Base-by-base conservation (phyloP, 352 stramenopile genomes). In the Lagenidium giganteum region DNA sequence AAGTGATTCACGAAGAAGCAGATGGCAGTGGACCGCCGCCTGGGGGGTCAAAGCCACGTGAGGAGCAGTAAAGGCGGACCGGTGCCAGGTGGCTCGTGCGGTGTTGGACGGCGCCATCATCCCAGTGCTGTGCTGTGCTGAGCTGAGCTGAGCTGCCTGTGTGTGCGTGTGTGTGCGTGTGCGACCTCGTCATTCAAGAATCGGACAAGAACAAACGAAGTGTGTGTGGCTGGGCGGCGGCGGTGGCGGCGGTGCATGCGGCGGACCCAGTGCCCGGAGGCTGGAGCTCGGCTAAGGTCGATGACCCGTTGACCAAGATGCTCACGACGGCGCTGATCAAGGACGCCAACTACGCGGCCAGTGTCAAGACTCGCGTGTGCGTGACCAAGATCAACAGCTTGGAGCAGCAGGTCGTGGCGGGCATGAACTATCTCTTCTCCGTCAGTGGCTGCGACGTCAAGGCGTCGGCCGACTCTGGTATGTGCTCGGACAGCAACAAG, bases 361-460 rank as follows among this genome's bases (percentile, higher is more conserved):
- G 41, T 1, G 40, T 57, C 14, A 37, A 25, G 18, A 41, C 47
- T 18, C 67, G 61, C 35, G 47, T 69, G 40, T 72, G 63, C 44
- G 57, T 67, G 23, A 28, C 37, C 16, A 45, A 64, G 34, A 46
- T 76, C 34, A 7, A 51, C 27, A 55, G 51, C 17, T 30, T 68
- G 18, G 33, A 38, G 18, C 48, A 36, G 43, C 61, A 71, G 38
- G 57, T 67, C 17, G 61, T 67, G 16, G 51, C 51, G 18, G 61
- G 61, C 27, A 62, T 36, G 35, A 70, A 70, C 43, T 61, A 63
- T 41, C 40, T 42, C 23, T 67, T 57, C 42, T 21, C 29, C 5
- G 43, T 70, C 21, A 39, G 45, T 8, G 61, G 42, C 16, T 67
- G 56, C 37, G 35, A 42, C 21, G 43, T 58, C 12, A 27, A 41